Base-by-base conservation (phyloP, 495 filamentous ascomycete genomes). In the Tetracladium setigerum region DNA sequence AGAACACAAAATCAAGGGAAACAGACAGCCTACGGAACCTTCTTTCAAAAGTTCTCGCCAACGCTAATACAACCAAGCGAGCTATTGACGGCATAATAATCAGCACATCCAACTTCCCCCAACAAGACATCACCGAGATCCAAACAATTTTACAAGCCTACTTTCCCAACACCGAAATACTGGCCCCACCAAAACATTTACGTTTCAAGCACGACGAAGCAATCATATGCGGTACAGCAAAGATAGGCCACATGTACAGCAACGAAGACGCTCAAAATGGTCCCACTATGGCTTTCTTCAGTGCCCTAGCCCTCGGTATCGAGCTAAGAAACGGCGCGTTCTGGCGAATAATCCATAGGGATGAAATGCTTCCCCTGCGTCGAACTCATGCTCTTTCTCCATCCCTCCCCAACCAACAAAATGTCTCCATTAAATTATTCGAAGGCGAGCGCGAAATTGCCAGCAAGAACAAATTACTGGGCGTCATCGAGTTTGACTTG, bases 371-470 rank as follows among this genome's bases (percentile, higher is more conserved):
- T 65, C 89, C 89, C 30, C 94, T 89, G 50, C 84, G 84, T 71
- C 95, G 95, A 78, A 84, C 80, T 65, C 88, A 95, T 76, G 90
- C 91, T 67, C 94, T 95, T 79, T 92, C 87, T 27, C 95, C 89
- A 43, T 87, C 89, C 46, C 87, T 88, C 53, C 89, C 95, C 61
- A 95, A 95, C 78, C 89, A 95, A 70, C 88, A 89, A 36, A 86
- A 90, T 24, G 89, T 95, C 64, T 70, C 94, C 59, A 95, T 95
- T 67, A 89, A 95, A 74, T 87, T 95, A 59, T 95, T 77, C 62
- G 90, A 95, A 76, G 89, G 89, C 57, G 90, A 95, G 70, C 88
- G 89, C 63, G 80, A 85, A 27, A 81, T 95, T 83, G 92, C 88
- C 57, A 18, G 14, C 76, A 84, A 91, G 63, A 94, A 92, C 81